Conservation (phyloP, 2,329 filamentous ascomycete species). For the Ceratocystis albifundus region DNA sequence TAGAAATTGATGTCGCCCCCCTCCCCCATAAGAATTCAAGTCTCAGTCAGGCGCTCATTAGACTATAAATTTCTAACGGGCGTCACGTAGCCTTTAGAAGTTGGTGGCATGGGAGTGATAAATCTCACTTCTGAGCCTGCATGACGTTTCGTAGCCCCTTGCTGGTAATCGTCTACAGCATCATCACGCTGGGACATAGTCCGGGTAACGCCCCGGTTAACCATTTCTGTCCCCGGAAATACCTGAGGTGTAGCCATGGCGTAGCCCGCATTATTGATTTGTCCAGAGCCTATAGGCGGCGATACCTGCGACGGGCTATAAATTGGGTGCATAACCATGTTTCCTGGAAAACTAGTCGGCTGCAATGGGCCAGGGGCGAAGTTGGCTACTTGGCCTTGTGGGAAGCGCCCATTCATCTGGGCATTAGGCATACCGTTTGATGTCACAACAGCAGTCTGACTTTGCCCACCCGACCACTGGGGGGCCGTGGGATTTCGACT, state of each 20-base stretch:
- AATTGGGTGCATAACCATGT: background rate
- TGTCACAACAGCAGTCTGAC: background rate
- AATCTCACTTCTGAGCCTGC: background rate
- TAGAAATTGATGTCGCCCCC: background rate
- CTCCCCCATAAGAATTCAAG: background rate
- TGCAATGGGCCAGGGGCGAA: background rate
- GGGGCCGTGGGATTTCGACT: background rate
- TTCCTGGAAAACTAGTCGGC: background rate
- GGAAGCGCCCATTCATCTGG: background rate
- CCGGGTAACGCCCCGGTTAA: background rate
- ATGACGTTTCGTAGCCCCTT: background rate
- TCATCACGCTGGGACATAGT: conserved; percentile 11
- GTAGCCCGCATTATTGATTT: background rate
- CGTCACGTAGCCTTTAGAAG: background rate
- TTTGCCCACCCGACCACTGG: background rate
- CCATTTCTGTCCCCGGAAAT: background rate
- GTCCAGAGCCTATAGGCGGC: background rate
- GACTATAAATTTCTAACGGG: background rate
- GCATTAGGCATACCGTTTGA: background rate
- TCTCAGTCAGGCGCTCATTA: background rate
- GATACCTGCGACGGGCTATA: background rate
- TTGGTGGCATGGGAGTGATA: background rate
- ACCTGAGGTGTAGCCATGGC: background rate
- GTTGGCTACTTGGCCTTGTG: background rate
- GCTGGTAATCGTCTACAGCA: background rate